Base-by-base conservation (phyloP, 345 rosid species). In the Passiflora organensis region DNA sequence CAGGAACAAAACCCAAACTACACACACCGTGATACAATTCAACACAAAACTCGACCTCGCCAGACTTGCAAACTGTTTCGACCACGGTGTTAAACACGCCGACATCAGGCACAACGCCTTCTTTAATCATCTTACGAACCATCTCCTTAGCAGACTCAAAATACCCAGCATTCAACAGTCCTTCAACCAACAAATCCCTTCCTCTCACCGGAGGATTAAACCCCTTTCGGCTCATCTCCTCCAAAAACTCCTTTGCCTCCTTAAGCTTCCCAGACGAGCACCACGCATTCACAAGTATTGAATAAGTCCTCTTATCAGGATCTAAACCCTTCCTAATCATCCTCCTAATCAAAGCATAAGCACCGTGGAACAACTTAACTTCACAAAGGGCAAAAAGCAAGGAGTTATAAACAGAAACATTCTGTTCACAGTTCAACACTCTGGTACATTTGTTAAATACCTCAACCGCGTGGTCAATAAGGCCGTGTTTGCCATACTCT, bases 201-300 rank as follows among this genome's bases (percentile, higher is more conserved):
- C 96, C 95, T 72, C 96, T 69, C 38, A 82, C 93, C 0, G 90
- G 88, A 20, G 95, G 96, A 56, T 84, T 86, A 64, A 82, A 84
- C 62, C 96, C 99, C 63, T 76, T 86, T 46, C 76, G 54, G 20
- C 95, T 91, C 96, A 91, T 86, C 51, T 88, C 96, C 55, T 86
- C 78, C 43, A 91, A 70, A 70, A 91, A 89, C 44, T 68, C 87
- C 46, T 78, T 82, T 0, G 95, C 96, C 62, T 91, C 96, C n/a
- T 59, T 76, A 76, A 88, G 68, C 64, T 91, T 88, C 39, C 98
- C 96, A 0, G 76, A 69, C 0, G 87, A 82, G 20, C 96, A 86
- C 98, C 95, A 91, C 8, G 82, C 94, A 41, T 82, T 82, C 12
- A 88, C 95, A 57, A 91, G 74, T 18, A 89, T 39, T 0, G 82